Base-by-base conservation (phyloP, 2,329 filamentous ascomycete genomes). In the Dactylellina cionopaga region DNA sequence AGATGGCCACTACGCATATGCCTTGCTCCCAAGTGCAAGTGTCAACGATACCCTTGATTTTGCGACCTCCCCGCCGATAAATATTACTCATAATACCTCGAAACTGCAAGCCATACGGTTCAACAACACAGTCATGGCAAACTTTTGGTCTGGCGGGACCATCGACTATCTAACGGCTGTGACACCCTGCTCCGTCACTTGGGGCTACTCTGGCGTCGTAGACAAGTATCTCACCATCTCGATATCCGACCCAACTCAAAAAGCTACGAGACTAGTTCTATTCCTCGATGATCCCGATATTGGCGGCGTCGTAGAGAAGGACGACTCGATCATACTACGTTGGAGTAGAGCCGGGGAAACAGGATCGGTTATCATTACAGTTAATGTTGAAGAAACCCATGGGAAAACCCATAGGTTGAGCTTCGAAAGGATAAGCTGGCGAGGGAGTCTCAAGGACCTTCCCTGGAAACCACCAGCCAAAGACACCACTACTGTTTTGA, bases 201-300 rank as follows among this genome's bases (percentile, higher is more conserved):
- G 73, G 73, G 73, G 73, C n/a, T 59, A 63, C 55, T 25, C 25
- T 10, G 55, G 55, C 1, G 58, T 58, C 22, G 49, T 44, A 31
- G 70, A 70, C 27, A 64, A 62, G 19, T 63, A 64, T 33, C 22
- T 63, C 9, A 68, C 70, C 15, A 46, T 70, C 5, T 74, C 70
- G 1, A 35, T 70, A 5, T 74, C 70, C 25, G 59, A 70, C 35
- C 62, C 64, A 24, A 59, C 70, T 27, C 70, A 68, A 15, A 62
- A 43, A 41, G 55, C 63, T 5, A 60, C 60, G 15, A 60, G 60
- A 29, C 6, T 68, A n/a, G 60, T 68, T 11, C 44, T 68, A 10
- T 72, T 75, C 78, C 79, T 83, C 85, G 76, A 82, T 84, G 19
- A 85, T 83, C 76, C 83, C 83, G 80, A 83, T 85, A 80, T 87